Conservation (phyloP, 140 eudicot species). For the Flaveria floridana region DNA sequence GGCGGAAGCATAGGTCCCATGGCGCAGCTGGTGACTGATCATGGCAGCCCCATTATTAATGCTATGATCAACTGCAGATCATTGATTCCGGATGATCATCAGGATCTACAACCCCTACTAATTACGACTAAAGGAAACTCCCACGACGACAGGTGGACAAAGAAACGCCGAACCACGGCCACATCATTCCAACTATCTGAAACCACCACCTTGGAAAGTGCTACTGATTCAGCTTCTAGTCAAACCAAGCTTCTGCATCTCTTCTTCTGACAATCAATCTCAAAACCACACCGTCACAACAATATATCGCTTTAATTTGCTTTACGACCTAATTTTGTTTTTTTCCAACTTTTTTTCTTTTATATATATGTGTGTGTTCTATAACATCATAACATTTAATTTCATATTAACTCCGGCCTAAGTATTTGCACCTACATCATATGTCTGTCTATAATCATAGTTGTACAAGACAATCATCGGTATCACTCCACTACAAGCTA, state of each 20-base stretch:
- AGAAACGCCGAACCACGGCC: slow-evolving; percentile 29
- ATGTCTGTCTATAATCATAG: too few relatives aligned
- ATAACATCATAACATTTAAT: background rate
- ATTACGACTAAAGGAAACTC: slow-evolving; percentile 23
- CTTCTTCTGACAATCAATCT: slow-evolving; percentile 31
- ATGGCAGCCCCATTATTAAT: too few relatives aligned
- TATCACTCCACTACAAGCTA: too few relatives aligned
- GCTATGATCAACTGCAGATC: too few relatives aligned
- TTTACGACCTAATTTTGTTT: background rate
- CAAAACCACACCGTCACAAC: background rate
- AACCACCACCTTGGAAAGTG: slow-evolving; percentile 66
- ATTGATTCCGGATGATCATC: too few relatives aligned
- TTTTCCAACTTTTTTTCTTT: too few relatives aligned
- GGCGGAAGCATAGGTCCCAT: slow-evolving; percentile 60
- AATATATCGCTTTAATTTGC: background rate
- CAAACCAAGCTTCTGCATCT: slow-evolving; percentile 52
- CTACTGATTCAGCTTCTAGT: slow-evolving; percentile 28
- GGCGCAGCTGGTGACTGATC: background rate
- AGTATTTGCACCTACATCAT: too few relatives aligned
- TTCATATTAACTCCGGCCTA: too few relatives aligned
- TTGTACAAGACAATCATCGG: too few relatives aligned
- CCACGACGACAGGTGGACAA: slow-evolving; percentile 23
- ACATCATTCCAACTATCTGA: slow-evolving; percentile 60
- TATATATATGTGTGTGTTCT: background rate
- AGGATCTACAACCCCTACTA: too few relatives aligned